Conservation (phyloP, 345 rosid species). For the Populus simonii region DNA sequence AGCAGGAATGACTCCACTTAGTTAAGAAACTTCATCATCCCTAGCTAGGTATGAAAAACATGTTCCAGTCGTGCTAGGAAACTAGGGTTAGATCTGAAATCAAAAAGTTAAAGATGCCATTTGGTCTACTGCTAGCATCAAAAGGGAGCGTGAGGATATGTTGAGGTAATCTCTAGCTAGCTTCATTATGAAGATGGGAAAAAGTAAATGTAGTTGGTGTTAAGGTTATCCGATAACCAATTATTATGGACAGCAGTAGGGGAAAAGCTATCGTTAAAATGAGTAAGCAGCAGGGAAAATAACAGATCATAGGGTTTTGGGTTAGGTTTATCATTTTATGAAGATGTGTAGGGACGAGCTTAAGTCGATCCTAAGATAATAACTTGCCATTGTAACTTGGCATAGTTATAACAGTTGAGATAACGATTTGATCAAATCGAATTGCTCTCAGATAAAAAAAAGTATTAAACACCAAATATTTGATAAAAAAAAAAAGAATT, state of each 20-base stretch:
- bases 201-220: not conserved
- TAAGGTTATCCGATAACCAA: not conserved
- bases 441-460: no score
- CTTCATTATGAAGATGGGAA: conserved; percentile 5
- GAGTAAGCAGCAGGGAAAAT: not conserved
- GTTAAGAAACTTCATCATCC: no score
- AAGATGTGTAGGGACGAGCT: not conserved
- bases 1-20: no score
- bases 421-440: no score
- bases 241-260: not conserved
- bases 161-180: not conserved
- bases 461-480: no score
- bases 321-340: not conserved
- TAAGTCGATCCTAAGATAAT: not conserved
- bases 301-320: not conserved
- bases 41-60: no score
- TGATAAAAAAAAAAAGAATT: no score
- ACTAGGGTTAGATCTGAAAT: not conserved
- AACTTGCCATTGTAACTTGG: no score
- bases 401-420: no score
- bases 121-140: not conserved
- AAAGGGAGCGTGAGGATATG: not conserved
- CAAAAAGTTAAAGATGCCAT: not conserved
- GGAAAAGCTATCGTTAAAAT: not conserved
- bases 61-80: no score